Conservation (phyloP, 2,329 filamentous ascomycete genomes). For the Zasmidium angulare region DNA sequence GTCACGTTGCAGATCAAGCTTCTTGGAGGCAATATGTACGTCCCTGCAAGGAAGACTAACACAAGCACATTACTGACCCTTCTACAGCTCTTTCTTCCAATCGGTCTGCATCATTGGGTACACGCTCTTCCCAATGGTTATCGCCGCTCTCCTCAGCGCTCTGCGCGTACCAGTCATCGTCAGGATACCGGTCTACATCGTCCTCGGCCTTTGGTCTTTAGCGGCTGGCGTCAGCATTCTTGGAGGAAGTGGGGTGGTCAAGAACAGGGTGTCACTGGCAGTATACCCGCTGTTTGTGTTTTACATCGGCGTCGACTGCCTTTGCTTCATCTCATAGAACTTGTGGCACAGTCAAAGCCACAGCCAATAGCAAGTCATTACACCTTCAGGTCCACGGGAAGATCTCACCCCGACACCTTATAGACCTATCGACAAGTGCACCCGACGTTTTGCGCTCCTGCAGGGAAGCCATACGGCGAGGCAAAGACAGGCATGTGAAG, state of each 20-base stretch:
- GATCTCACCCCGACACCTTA: background rate
- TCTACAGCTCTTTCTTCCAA: slow-evolving; percentile 85
- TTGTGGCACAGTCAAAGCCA: background rate
- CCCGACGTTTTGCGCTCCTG: too few species aligned
- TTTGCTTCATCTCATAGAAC: slow-evolving; percentile 93
- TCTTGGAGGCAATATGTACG: slow-evolving; percentile 93
- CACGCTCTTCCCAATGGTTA: slow-evolving; percentile 93
- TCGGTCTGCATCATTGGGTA: slow-evolving; percentile 98
- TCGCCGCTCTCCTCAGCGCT: slow-evolving; percentile 86
- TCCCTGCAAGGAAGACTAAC: slow-evolving; percentile 24
- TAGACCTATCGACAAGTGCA: too few species aligned
- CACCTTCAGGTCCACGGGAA: background rate
- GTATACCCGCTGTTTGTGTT: slow-evolving; percentile 95
- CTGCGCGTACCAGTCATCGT: slow-evolving; percentile 75
- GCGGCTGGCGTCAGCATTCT: slow-evolving; percentile 95
- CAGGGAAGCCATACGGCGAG: too few species aligned
- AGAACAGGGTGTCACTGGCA: slow-evolving; percentile 88
- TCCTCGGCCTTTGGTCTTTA: slow-evolving; percentile 87
- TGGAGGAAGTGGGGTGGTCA: slow-evolving; percentile 90
- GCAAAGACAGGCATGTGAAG: too few species aligned
- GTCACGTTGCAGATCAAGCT: slow-evolving; percentile 98
- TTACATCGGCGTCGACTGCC: slow-evolving; percentile 86
- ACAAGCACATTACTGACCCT: slow-evolving; percentile 2
- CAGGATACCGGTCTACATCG: slow-evolving; percentile 84
- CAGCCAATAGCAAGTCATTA: background rate